Conservation (phyloP, 2,329 filamentous ascomycete genomes). For the Daldinia eschscholtzii region DNA sequence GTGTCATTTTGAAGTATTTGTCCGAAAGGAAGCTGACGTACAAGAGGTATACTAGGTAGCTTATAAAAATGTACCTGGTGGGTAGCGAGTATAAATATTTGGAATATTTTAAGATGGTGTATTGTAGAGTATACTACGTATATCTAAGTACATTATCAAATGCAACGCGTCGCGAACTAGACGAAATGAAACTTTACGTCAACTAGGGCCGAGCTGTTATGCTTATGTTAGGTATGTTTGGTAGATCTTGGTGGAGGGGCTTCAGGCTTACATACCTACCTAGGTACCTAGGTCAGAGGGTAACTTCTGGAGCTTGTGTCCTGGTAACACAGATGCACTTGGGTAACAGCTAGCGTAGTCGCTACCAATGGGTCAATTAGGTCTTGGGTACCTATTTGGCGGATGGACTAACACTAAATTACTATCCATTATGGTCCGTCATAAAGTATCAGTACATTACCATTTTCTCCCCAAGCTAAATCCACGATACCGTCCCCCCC, state of each 20-base stretch:
- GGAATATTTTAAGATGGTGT: slow-evolving; percentile 6
- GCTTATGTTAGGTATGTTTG: not conserved
- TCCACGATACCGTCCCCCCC: not conserved
- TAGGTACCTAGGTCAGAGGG: not conserved
- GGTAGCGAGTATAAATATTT: not conserved
- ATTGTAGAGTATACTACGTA: slow-evolving; percentile 14
- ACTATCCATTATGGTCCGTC: too few relatives aligned
- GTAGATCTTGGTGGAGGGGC: slow-evolving; percentile 4
- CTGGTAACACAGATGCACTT: not conserved
- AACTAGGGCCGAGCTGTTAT: not conserved
- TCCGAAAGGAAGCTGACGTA: slow-evolving; percentile 2
- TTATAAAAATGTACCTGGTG: slow-evolving; percentile 3
- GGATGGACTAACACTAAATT: not conserved
- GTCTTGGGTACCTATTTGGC: not conserved
- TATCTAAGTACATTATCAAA: not conserved
- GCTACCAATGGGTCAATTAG: not conserved
- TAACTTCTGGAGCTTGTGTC: not conserved
- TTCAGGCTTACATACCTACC: not conserved
- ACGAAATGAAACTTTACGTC: slow-evolving; percentile 3
- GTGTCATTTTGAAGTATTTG: slow-evolving; percentile 53
- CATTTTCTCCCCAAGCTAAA: not conserved
- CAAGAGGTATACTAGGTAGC: not conserved
- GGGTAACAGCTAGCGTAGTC: not conserved
- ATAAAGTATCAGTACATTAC: not conserved
- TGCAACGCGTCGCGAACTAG: slow-evolving; percentile 27